phyloP scores from a whole-genome alignment of 2,329 filamentous ascomycete genomes.

The Colletotrichum truncatum region DNA sequence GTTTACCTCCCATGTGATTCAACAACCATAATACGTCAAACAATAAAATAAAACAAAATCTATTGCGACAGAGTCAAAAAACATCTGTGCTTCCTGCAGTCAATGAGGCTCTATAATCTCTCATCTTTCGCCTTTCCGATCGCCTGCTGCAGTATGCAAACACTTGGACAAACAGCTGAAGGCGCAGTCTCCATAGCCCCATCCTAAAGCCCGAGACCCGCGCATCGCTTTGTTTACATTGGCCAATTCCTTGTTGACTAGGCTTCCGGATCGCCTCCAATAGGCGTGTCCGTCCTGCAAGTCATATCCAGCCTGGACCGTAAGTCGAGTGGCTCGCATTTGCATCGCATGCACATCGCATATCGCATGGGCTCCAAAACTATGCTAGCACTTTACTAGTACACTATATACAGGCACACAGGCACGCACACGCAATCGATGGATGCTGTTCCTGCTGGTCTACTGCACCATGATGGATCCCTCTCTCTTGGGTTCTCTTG shows the following conservation, averaged over 20 bases:
- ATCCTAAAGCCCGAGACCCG: conserved; percentile 1
- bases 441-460: not conserved
- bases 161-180: not conserved
- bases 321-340: conserved; percentile 2
- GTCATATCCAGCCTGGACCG: not conserved
- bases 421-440: no score
- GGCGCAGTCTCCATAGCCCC: not conserved
- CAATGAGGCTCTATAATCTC: not conserved
- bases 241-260: not conserved
- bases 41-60: no score
- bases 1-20: no score
- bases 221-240: conserved; percentile 27
- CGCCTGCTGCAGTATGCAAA: not conserved
- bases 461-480: not conserved
- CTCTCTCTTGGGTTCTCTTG: no score
- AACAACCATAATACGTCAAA: no score
- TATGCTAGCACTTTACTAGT: no score
- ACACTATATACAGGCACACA: no score
- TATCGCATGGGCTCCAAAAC: not conserved
- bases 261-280: not conserved
- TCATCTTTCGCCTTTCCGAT: not conserved
- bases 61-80: no score
- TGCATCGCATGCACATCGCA: not conserved
- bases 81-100: not conserved
- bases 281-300: not conserved